Evolutionary conservation across 1,139 yeast species (phyloP), one percentile per base, ranked within the genome.

Genomic region (Debaryomyces sp.): DNA sequence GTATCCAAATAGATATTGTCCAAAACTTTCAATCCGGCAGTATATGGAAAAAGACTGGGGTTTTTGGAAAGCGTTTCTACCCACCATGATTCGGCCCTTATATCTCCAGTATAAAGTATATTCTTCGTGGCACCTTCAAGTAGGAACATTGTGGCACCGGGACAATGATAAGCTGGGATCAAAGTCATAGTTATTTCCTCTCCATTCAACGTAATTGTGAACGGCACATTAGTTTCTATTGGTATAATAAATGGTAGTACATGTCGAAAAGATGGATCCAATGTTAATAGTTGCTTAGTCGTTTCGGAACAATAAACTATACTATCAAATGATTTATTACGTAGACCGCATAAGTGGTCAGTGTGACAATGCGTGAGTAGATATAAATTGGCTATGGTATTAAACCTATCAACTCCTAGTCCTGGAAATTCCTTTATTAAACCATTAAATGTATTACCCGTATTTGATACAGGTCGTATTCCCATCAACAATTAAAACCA

Each of bases 1-100:
- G 86, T 78, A 59, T 84, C 89, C 15, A 82, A 62, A 55, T 84
- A 84, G 8, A 84, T 64, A 46, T 73, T 75, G 45, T 76, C 78
- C 10, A 84, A 59, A 0, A 54, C 50, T 45, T 63, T 67, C 5
- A 63, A 49, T 0, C 77, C 73, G 2, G 63, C 53, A 1, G 72
- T 63, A 50, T 73, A 84, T 0, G 85, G 83, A 22, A 71, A 60
- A 17, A 84, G 57, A 6, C 58, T 57, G 2, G 77, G 77, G 49
- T 75, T 73, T 36, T 68, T 70, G 3, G 57, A 51, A 10, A 81
- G 59, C 3, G 68, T 53, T 9, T 71, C 64, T 1, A 74, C 61
- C 78, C 83, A 82, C 82, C 84, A 80, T 0, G 56, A 43, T 55
- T 84, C 89, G 1, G 85, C 85, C 32, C 87, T 66, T 8, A 82